Base-by-base conservation (phyloP, 768 basidiomycete genomes). In the Mycena epipterygia region DNA sequence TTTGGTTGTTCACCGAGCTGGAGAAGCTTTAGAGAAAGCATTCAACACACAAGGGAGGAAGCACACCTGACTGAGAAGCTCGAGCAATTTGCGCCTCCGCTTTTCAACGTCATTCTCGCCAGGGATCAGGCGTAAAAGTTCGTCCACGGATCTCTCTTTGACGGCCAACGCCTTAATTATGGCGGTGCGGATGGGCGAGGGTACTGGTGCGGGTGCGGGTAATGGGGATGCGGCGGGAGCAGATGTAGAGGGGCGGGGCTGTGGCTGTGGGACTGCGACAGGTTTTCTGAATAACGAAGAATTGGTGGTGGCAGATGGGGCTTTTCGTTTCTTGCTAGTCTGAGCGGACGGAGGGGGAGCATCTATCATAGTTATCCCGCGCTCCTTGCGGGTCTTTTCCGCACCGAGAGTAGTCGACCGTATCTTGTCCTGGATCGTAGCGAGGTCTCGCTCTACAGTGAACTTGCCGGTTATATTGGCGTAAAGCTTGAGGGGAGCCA, bases 401-500 rank as follows among this genome's bases (percentile, higher is more conserved):
- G 84, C 85, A 75, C 84, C 76, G 72, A 82, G 70, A 59, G 87
- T 83, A 71, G 82, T 82, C 82, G 89, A 78, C 81, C 84, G 82
- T 67, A 88, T 77, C 70, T 81, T 84, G 67, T 82, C 82, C 49
- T 86, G 78, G 75, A 88, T 79, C 74, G 84, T 65, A 74, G 83
- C 73, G 39, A 93, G 85, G 74, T 93, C 86, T 56, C 88, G 88
- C 57, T 90, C 89, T 59, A 94, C 89, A 39, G 82, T 84, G 76
- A 93, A 88, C 79, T 91, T 93, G 41, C 92, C 92, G n/a, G 88
- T 84, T 49, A 95, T 88, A 73, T 89, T 90, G 70, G 92, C 93
- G 73, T 91, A 88, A 23, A 92, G 87, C 78, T 92, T 93, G 73
- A 95, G 86, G 2, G 92, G 90, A 0, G 89, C 87, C 71, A 84